These are phyloP conservation scores for Lagerstroemia speciosa DNA, from an alignment of 345 rosid species.

Conservation along the genomic window DNA sequence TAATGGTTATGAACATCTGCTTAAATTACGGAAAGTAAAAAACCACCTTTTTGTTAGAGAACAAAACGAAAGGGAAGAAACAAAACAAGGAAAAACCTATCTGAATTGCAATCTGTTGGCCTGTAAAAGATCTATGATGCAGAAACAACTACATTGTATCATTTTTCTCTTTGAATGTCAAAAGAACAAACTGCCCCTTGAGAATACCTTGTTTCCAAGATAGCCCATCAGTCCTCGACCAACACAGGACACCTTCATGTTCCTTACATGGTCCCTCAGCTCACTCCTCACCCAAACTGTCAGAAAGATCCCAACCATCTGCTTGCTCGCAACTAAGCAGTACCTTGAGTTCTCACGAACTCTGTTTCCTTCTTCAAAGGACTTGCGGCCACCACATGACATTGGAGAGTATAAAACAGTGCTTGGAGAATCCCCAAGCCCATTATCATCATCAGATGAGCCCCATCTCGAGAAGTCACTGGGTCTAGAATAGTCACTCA, in stretches of 20 bases:
- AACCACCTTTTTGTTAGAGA: too few relatives aligned
- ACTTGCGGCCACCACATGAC: constrained; percentile 41
- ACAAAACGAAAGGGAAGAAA: not conserved
- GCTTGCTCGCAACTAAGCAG: constrained; percentile 85
- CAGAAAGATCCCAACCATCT: constrained; percentile 95
- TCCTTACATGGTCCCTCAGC: constrained; percentile 68
- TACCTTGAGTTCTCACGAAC: constrained; percentile 70
- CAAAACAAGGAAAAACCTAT: not conserved
- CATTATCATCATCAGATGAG: constrained; percentile 91
- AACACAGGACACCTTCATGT: constrained; percentile 95
- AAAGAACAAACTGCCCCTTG: not conserved
- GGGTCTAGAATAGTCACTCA: constrained; percentile 84
- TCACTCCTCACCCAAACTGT: constrained; percentile 94
- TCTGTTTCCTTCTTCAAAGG: constrained; percentile 55
- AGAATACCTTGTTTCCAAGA: constrained; percentile 87
- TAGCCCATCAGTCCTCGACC: constrained; percentile 99
- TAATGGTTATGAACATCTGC: too few relatives aligned
- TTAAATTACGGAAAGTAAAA: too few relatives aligned
- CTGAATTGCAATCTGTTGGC: not conserved
- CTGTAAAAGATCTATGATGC: too few relatives aligned
- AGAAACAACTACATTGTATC: not conserved
- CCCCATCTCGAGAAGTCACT: constrained; percentile 91
- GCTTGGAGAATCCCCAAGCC: constrained; percentile 86
- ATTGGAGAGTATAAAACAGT: constrained; percentile 68
- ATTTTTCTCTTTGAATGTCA: not conserved